Evolutionary conservation across 441 rosid genomes (phyloP), one percentile per base, ranked within the genome.

Genomic region (Gossypium schwendimanii): DNA sequence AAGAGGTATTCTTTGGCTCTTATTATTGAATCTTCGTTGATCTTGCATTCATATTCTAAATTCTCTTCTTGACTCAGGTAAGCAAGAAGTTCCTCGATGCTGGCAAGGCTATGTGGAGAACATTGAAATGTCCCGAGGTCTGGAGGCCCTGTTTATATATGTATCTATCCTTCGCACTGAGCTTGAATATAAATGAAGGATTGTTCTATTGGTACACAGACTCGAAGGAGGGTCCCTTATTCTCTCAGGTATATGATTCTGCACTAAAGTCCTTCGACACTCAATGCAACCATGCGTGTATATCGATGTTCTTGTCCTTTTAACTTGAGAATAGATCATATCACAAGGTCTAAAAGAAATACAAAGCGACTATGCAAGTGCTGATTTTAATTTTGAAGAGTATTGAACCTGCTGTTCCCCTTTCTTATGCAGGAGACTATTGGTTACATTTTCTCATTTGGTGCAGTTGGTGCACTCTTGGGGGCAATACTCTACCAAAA

Each of bases 111-210:
- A 92, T 91, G 96, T 89, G 96, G 98, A 85, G 78, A 28, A 96
- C 98, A 26, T 55, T 96, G 79, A 91, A 89, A 70, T 81, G 80
- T 77, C 87, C 90, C 1, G 83, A 84, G 49, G 98, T 92, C 53
- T 96, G 98, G 98, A 83, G 98, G 72, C 96, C 98, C 11, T 86
- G 98, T 77, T 70, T 96, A 9, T 96, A 96, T 61, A 92, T 96
- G 98, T 96, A 88, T 76, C 52, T 90, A 18, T 94, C 98, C 12
- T 80, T 96, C 21, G 85, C 97, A 49, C 45, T 91, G 75, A 87
- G 98, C 73, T 78, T 96, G 33, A 84, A 93, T 77, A 87, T 93
- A 68, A 86, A 84, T 2, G 98, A 94, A 77, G 99, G 99, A 36
- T 80, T 92, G 85, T 94, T 91, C 83, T 92, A 87, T 69, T 94